Evolutionary conservation across 2,329 filamentous ascomycete species (phyloP).

Genomic region (Fusarium setosum): DNA sequence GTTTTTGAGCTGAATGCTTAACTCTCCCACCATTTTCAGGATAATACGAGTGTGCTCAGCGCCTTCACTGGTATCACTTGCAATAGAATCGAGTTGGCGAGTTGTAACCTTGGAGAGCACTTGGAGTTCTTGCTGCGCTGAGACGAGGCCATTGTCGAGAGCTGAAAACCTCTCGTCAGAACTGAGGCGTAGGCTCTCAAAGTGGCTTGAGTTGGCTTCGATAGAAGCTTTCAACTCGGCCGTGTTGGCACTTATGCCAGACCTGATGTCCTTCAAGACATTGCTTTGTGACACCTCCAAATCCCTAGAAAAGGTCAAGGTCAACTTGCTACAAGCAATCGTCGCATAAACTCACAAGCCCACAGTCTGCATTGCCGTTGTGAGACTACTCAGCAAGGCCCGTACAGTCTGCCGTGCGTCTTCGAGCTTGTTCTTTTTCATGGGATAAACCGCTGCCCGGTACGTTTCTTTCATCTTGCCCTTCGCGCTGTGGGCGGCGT

Average conservation of each 20-base stretch:
- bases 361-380: neutral
- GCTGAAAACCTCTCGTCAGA: neutral
- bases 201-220: neutral
- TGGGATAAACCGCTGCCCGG: neutral
- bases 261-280: neutral
- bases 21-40: neutral
- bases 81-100: neutral
- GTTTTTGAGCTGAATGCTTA: neutral
- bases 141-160: neutral
- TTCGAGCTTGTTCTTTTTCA: neutral
- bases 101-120: neutral
- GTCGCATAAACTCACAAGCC: neutral
- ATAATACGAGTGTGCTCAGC: neutral
- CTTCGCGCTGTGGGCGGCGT: neutral
- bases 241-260: neutral
- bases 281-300: neutral
- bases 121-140: neutral
- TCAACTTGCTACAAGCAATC: too few relatives aligned
- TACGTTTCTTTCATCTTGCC: neutral
- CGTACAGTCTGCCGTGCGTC: neutral
- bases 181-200: neutral
- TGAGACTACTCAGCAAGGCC: neutral
- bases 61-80: neutral
- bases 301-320: neutral
- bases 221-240: neutral